Evolutionary conservation across 148 eudicot species (phyloP).

Genomic region (Rhododendron henanense): DNA sequence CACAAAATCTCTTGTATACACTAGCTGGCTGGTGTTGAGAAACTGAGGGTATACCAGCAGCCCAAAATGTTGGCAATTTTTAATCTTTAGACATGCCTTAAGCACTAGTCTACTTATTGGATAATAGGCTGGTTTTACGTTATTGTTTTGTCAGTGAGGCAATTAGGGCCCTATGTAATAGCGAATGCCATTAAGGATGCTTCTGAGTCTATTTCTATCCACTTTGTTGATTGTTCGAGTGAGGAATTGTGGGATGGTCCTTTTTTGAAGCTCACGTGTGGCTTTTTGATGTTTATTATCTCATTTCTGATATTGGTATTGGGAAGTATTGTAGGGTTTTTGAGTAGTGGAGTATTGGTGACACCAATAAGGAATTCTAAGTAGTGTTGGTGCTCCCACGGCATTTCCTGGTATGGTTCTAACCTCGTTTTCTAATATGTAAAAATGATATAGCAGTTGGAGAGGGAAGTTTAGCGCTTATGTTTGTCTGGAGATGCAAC

Average conservation of each 20-base stretch:
- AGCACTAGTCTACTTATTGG: conserved; percentile 10
- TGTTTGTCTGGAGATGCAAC: not conserved
- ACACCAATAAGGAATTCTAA: conserved; percentile 22
- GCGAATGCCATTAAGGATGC: conserved; percentile 9
- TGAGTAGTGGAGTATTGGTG: conserved; percentile 19
- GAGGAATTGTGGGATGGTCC: not conserved
- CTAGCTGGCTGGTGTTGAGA: not conserved
- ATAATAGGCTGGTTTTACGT: conserved; percentile 19
- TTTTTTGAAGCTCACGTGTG: conserved; percentile 7
- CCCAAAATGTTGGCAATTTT: not conserved
- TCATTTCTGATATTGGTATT: not conserved
- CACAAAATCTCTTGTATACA: not conserved
- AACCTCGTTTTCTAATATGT: not conserved
- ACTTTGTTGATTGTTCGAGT: not conserved
- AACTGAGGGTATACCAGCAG: not conserved
- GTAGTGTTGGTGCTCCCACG: conserved; percentile 32
- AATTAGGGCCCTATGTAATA: not conserved
- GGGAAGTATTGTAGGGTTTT: conserved; percentile 16
- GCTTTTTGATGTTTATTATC: conserved; percentile 11
- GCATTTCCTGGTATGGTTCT: conserved; percentile 36
- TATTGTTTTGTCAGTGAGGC: conserved; percentile 1
- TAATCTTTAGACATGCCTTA: conserved; percentile 17
- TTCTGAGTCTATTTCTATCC: not conserved
- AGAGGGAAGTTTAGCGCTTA: not conserved
- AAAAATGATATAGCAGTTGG: conserved; percentile 1